Evolutionary conservation across 2,329 filamentous ascomycete species (phyloP).

Genomic region (Delphinella strobiligena): DNA sequence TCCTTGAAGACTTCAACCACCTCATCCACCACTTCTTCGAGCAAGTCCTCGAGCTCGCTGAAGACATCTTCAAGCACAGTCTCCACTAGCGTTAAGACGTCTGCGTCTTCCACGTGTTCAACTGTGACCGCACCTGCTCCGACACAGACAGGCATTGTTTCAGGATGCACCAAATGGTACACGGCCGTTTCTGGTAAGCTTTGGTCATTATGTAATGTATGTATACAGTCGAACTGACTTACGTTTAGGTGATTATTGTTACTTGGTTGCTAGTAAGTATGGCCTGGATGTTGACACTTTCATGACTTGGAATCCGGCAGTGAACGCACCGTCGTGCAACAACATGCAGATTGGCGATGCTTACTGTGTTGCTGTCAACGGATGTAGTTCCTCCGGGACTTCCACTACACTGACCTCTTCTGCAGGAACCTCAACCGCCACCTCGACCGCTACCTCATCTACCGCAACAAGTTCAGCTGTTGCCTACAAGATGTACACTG

Average conservation of each 20-base stretch:
- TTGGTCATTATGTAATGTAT: no score
- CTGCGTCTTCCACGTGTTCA: conserved; percentile 6
- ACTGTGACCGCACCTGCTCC: conserved; percentile 13
- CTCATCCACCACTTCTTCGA: not conserved
- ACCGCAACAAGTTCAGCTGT: conserved; percentile 3
- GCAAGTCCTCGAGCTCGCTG: not conserved
- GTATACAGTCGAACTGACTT: no score
- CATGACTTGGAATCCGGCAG: conserved; percentile 17
- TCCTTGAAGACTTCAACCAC: not conserved
- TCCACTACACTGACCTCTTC: conserved; percentile 1
- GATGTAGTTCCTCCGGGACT: conserved; percentile 6
- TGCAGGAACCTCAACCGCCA: conserved; percentile 1
- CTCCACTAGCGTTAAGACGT: conserved; percentile 2
- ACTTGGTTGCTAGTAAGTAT: conserved; percentile 11
- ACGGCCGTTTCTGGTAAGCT: conserved; percentile 11
- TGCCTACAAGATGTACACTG: conserved; percentile 19
- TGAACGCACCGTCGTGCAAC: conserved; percentile 12
- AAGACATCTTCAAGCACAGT: not conserved
- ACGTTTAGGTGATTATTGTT: conserved; percentile 15
- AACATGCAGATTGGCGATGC: conserved; percentile 13
- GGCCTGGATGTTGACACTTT: conserved; percentile 13
- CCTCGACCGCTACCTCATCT: conserved; percentile 2
- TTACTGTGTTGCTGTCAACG: conserved; percentile 16
- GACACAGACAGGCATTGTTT: conserved; percentile 14
- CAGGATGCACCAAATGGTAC: conserved; percentile 17